phyloP scores from a whole-genome alignment of 805 yeast species.

The Cyberlindnera xylosilytica region DNA sequence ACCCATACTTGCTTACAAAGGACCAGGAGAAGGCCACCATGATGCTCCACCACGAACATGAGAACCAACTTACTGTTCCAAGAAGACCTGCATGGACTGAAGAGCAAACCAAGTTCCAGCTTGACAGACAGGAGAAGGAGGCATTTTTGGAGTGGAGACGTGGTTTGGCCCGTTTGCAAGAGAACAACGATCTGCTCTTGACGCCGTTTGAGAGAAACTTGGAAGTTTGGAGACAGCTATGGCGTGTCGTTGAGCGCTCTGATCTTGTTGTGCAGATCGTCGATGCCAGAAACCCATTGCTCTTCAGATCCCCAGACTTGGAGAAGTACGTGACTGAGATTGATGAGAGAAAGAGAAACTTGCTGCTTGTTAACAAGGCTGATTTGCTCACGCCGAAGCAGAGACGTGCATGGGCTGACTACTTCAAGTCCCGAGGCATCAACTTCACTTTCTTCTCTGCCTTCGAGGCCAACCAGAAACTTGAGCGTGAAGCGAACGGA shows the following conservation, averaged over 20 bases:
- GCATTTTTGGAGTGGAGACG: conserved; percentile 95
- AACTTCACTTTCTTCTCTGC: conserved; percentile 93
- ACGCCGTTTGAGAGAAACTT: conserved; percentile 97
- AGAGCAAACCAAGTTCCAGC: conserved; percentile 65
- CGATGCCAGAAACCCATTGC: conserved; percentile 91
- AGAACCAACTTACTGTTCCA: conserved; percentile 77
- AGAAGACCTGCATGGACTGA: conserved; percentile 87
- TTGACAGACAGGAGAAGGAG: conserved; percentile 84
- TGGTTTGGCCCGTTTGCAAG: conserved; percentile 79
- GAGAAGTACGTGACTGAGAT: conserved; percentile 79
- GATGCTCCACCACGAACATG: conserved; percentile 63
- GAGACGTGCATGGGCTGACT: conserved; percentile 83
- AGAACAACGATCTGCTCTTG: conserved; percentile 76
- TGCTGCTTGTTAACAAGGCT: conserved; percentile 88
- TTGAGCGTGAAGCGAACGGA: conserved; percentile 56
- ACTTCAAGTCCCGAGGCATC: conserved; percentile 66
- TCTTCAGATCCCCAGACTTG: conserved; percentile 85
- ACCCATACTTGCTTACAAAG: conserved; percentile 59
- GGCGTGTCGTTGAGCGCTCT: conserved; percentile 96
- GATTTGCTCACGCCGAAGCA: conserved; percentile 79
- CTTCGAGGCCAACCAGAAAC: conserved; percentile 69
- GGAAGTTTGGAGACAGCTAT: conserved; percentile 97
- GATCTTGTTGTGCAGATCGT: conserved; percentile 95
- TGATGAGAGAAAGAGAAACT: conserved; percentile 70
- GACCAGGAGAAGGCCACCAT: conserved; percentile 64